These are phyloP conservation scores for Funneliformis geosporum DNA, from an alignment of 192 early-diverging fungal species.

Conservation along the genomic window DNA sequence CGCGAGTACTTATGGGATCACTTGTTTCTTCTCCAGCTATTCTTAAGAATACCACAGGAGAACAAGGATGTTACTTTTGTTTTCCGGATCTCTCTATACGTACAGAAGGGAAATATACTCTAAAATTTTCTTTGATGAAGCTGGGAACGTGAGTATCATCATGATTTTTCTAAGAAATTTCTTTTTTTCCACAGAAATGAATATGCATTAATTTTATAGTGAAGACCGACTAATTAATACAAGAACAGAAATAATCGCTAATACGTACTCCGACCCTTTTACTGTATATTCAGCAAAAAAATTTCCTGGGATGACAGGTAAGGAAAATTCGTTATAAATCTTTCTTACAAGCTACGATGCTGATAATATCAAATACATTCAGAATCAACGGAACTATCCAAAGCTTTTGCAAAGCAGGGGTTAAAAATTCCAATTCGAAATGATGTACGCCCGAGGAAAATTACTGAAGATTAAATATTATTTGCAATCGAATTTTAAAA, in stretches of 20 bases:
- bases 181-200: not conserved
- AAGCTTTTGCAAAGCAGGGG: conserved; percentile 75
- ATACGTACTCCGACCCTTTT: conserved; percentile 65
- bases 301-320: conserved; percentile 85
- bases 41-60: conserved; percentile 54
- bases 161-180: not conserved
- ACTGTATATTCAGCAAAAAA: conserved; percentile 82
- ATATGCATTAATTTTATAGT: conserved; percentile 35
- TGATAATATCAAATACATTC: conserved; percentile 21
- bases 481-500: not conserved
- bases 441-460: conserved; percentile 47
- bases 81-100: conserved; percentile 78
- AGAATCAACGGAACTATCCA: conserved; percentile 79
- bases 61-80: conserved; percentile 74
- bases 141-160: conserved; percentile 54
- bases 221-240: conserved; percentile 50
- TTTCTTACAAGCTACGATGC: not conserved
- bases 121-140: conserved; percentile 71
- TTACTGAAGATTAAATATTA: conserved; percentile 22
- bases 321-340: not conserved
- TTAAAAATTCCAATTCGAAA: conserved; percentile 81
- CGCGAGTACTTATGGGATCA: conserved; percentile 64
- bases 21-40: conserved; percentile 61
- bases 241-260: conserved; percentile 52
- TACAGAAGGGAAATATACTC: conserved; percentile 68